These are phyloP conservation scores for Cucumis cinereus DNA, from an alignment of 306 rosid species.

Conservation along the genomic window DNA sequence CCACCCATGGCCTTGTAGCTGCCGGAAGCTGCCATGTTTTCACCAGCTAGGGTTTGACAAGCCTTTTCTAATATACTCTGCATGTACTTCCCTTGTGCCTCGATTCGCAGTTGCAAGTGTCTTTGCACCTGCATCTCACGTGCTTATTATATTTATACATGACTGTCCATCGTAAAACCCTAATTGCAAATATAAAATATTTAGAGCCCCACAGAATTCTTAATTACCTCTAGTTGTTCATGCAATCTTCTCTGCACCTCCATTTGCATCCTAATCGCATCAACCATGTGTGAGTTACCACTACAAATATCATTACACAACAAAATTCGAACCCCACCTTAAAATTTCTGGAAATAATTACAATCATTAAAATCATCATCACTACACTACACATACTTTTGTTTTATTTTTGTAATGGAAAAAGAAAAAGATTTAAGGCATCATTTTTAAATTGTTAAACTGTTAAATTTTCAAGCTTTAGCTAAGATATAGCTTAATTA, in stretches of 20 bases:
- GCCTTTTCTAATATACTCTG: constrained; percentile 95
- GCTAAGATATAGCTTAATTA: too few relatives aligned
- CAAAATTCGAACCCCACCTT: not conserved
- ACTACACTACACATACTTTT: too few relatives aligned
- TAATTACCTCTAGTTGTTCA: constrained; percentile 83
- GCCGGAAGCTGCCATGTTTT: not conserved
- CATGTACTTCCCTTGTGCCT: constrained; percentile 99
- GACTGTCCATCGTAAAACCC: not conserved
- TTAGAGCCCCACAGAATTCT: not conserved
- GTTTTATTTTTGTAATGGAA: too few relatives aligned
- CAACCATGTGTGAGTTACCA: constrained; percentile 59
- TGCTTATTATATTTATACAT: not conserved
- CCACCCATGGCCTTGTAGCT: not conserved
- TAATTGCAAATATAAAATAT: not conserved
- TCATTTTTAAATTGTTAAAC: too few relatives aligned
- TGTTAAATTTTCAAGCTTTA: too few relatives aligned
- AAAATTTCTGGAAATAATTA: too few relatives aligned
- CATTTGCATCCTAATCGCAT: constrained; percentile 92
- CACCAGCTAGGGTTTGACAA: constrained; percentile 82
- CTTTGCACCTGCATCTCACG: constrained; percentile 61
- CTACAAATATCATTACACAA: constrained; percentile 4
- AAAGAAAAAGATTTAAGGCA: too few relatives aligned
- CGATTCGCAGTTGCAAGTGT: constrained; percentile 87
- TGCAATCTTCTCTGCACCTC: constrained; percentile 99
- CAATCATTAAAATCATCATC: too few relatives aligned